Base-by-base conservation (phyloP, 306 rosid genomes). In the Gynostemma pentaphyllum region DNA sequence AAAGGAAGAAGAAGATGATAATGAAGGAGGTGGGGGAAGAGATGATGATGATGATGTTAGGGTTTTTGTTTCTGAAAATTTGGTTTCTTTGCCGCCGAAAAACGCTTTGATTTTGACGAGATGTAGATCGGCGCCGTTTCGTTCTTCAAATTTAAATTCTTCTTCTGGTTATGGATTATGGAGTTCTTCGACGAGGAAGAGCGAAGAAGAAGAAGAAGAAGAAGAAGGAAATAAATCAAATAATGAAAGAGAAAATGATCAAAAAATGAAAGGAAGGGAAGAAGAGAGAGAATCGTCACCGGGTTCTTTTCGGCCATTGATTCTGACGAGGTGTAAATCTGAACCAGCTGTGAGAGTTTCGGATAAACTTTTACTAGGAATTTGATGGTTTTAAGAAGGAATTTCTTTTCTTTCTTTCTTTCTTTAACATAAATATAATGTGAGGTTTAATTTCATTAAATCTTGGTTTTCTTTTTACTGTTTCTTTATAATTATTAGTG, bases 321-420 rank as follows among this genome's bases (percentile, higher is more conserved):
- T 78, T 13, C 87, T 87, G 13, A 90, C 86, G 2, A 77, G 96
- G 81, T 83, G 97, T 76, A 87, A 87, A 76, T 87, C 97, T 19
- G 95, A 85, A 61, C 94, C 91, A n/a, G n/a, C n/a, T 12, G 79
- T 81, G 1, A 81, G 94, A 90, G 75, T 70, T 28, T 75, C 74
- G 30, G 64, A 76, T 64, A 80, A 80, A 52, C 72, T 83, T n/a
- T 48, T 72, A 79, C 62, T 79, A 87, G 37, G 86, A 74, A 59
- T 32, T 75, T 30, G 70, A 64, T 62, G n/a, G n/a, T n/a, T n/a
- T n/a, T n/a, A n/a, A n/a, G n/a, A n/a, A n/a, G n/a, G n/a, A n/a
- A n/a, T n/a, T n/a, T n/a, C n/a, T n/a, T n/a, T n/a, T n/a, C n/a
- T n/a, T n/a, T n/a, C n/a, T n/a, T n/a, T n/a, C n/a, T n/a, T n/a